These are phyloP conservation scores for Syzygium malaccense DNA, from an alignment of 441 rosid genomes.

Conservation along the genomic window DNA sequence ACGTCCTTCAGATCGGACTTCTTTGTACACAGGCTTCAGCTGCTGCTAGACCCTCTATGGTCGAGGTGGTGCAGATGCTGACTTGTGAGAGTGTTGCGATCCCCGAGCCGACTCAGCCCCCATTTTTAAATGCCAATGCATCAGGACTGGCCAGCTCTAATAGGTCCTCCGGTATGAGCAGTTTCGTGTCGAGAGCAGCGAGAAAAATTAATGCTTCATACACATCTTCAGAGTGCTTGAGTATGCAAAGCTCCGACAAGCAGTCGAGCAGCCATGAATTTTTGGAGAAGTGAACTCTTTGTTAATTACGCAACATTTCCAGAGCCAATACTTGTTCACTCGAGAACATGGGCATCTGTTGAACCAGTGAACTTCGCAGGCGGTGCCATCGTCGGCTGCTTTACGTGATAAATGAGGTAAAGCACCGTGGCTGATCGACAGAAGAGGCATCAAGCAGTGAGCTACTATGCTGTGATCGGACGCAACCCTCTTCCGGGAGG, in stretches of 20 bases:
- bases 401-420: neutral
- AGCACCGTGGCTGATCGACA: neutral
- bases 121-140: conserved; percentile 38
- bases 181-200: conserved; percentile 21
- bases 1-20: conserved; percentile 57
- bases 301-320: neutral
- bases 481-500: neutral
- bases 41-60: conserved; percentile 60
- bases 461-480: neutral
- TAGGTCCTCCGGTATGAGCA: conserved; percentile 28
- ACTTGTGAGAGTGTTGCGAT: conserved; percentile 16
- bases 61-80: conserved; percentile 47
- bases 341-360: neutral
- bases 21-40: conserved; percentile 69
- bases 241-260: conserved; percentile 16
- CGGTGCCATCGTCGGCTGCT: neutral
- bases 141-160: conserved; percentile 18
- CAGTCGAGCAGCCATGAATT: conserved; percentile 8
- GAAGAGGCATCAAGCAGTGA: neutral
- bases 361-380: neutral
- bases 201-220: conserved; percentile 25
- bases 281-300: neutral
- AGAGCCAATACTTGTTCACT: neutral
- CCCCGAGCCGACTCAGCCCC: conserved; percentile 60
- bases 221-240: conserved; percentile 39